Percentiles rank a stretch among this genome's conserved stretches.
Evolutionary conservation across 192 early-diverging fungal genomes (phyloP).

Genomic region (Dimargaris cristalligena): DNA sequence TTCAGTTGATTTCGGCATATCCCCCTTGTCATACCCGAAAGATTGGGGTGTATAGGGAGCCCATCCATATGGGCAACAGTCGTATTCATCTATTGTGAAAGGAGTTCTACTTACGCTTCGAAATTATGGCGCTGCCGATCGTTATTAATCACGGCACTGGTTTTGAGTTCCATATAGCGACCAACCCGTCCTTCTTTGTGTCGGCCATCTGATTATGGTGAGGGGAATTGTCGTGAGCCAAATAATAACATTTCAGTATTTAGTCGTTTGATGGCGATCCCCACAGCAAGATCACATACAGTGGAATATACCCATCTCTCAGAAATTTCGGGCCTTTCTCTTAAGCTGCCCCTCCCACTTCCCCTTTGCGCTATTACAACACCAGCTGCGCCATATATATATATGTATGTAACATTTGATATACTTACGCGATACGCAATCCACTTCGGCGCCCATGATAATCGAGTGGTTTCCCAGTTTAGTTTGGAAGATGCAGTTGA

Average conservation of each 20-base stretch:
- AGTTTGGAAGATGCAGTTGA: constrained; percentile 72
- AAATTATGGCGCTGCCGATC: constrained; percentile 32
- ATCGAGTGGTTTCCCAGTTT: constrained; percentile 45
- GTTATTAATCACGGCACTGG: constrained; percentile 41
- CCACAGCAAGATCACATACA: too few relatives aligned
- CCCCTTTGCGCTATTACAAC: too few relatives aligned
- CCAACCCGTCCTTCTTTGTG: not conserved
- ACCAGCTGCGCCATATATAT: too few relatives aligned
- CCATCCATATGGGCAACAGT: too few relatives aligned
- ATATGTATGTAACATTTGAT: too few relatives aligned
- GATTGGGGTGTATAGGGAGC: not conserved
- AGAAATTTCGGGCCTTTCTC: too few relatives aligned
- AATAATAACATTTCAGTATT: too few relatives aligned
- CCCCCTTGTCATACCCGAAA: not conserved
- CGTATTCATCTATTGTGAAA: not conserved
- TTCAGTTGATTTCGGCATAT: not conserved
- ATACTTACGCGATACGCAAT: constrained; percentile 49
- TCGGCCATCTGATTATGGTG: not conserved
- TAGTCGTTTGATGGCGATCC: too few relatives aligned
- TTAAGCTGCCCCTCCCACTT: too few relatives aligned
- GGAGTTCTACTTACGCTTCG: constrained; percentile 30
- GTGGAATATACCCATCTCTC: too few relatives aligned
- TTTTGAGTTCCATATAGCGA: constrained; percentile 80
- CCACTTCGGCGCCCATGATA: constrained; percentile 84
- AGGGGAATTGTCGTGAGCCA: too few relatives aligned